phyloP scores from a whole-genome alignment of 345 rosid species.

The Carallia brachiata region DNA sequence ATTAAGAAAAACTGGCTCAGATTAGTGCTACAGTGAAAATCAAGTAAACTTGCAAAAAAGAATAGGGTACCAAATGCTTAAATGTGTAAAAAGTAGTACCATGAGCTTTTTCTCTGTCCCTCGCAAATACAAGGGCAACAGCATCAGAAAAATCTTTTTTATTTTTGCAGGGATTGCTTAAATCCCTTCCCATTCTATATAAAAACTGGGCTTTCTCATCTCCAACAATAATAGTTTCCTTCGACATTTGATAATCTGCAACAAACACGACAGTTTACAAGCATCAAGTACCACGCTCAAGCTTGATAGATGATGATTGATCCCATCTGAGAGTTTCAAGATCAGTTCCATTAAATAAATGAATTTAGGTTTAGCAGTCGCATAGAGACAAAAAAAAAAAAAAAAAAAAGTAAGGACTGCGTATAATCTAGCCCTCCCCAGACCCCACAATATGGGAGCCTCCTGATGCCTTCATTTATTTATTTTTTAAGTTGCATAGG shows the following conservation, averaged over 20 bases:
- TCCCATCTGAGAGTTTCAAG: not conserved
- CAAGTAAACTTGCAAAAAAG: slow-evolving; percentile 5
- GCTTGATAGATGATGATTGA: slow-evolving; percentile 8
- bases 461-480: too few species aligned
- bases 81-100: slow-evolving; percentile 39
- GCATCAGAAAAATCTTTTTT: slow-evolving; percentile 24
- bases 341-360: not conserved
- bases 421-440: too few species aligned
- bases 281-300: slow-evolving; percentile 2
- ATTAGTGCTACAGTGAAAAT: not conserved
- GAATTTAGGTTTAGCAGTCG: not conserved
- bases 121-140: slow-evolving; percentile 67
- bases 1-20: slow-evolving; percentile 18
- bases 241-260: slow-evolving; percentile 67
- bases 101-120: slow-evolving; percentile 50
- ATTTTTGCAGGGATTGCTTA: slow-evolving; percentile 19
- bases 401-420: not conserved
- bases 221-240: slow-evolving; percentile 69
- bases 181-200: slow-evolving; percentile 37
- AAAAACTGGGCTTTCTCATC: slow-evolving; percentile 47
- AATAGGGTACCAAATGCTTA: not conserved
- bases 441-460: too few species aligned
- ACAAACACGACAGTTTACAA: slow-evolving; percentile 17
- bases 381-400: not conserved
- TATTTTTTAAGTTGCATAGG: too few species aligned